phyloP scores from a whole-genome alignment of 805 yeast genomes.

The Zygosaccharomyces siamensis region DNA sequence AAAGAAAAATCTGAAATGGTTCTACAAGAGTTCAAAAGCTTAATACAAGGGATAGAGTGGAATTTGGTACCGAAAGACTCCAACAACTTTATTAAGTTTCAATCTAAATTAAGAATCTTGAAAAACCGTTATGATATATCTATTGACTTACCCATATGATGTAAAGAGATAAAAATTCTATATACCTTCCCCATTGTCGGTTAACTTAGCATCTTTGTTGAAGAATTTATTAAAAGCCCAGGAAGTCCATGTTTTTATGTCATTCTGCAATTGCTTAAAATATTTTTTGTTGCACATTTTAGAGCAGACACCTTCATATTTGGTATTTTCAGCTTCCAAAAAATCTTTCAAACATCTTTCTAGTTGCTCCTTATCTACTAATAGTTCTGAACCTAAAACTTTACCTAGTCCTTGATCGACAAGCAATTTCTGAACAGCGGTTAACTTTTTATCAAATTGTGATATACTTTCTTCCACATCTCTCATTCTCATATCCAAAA shows the following conservation, averaged over 20 bases:
- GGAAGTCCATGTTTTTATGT: constrained; percentile 18
- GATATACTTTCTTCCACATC: constrained; percentile 62
- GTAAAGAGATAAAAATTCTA: not conserved
- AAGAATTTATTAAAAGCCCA: constrained; percentile 15
- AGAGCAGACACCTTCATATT: constrained; percentile 21
- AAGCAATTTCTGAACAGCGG: constrained; percentile 15
- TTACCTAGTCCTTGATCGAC: constrained; percentile 17
- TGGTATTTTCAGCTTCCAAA: constrained; percentile 14
- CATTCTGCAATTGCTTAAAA: constrained; percentile 14
- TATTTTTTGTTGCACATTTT: constrained; percentile 13
- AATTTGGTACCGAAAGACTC: constrained; percentile 14
- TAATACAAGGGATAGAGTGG: constrained; percentile 24
- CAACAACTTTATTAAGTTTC: constrained; percentile 7
- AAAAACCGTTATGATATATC: not conserved
- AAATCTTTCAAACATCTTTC: constrained; percentile 18
- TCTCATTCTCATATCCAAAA: constrained; percentile 53
- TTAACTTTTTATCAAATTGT: constrained; percentile 36
- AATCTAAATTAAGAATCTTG: constrained; percentile 8
- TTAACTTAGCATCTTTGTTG: constrained; percentile 4
- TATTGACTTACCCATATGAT: not conserved
- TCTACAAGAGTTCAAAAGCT: constrained; percentile 12
- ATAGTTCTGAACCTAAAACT: constrained; percentile 13
- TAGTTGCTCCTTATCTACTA: constrained; percentile 19
- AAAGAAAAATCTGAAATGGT: constrained; percentile 15
- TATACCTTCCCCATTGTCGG: constrained; percentile 5